Conservation (phyloP, 441 rosid genomes). For the Kokia cookei region DNA sequence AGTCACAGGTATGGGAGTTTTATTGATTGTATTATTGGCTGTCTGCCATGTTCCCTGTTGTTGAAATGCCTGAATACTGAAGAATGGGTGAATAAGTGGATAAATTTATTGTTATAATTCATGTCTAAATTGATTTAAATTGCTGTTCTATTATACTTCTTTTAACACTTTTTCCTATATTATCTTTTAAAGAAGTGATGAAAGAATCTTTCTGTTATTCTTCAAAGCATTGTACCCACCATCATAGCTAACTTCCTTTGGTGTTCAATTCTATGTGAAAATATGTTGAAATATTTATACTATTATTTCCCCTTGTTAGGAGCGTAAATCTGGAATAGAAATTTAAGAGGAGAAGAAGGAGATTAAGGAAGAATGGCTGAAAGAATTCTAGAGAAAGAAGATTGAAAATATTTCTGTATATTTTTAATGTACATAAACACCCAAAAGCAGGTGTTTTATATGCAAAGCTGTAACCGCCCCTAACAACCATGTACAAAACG, state of each 20-base stretch:
- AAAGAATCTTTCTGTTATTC: not conserved
- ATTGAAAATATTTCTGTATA: too few relatives aligned
- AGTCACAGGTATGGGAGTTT: slow-evolving; percentile 53
- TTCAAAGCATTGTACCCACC: not conserved
- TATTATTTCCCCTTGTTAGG: too few relatives aligned
- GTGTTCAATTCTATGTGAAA: not conserved
- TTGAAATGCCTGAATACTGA: not conserved
- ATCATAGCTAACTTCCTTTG: not conserved
- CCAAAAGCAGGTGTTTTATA: too few relatives aligned
- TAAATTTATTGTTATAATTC: not conserved
- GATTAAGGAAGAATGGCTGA: too few relatives aligned
- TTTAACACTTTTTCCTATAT: not conserved
- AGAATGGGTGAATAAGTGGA: not conserved
- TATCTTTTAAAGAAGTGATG: not conserved
- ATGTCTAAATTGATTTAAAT: not conserved
- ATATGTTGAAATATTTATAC: not conserved
- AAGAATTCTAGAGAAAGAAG: too few relatives aligned
- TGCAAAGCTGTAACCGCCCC: too few relatives aligned
- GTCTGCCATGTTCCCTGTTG: not conserved
- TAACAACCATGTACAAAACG: too few relatives aligned
- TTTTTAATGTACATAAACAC: too few relatives aligned
- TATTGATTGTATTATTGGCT: not conserved
- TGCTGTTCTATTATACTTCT: not conserved
- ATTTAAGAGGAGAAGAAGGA: too few relatives aligned
- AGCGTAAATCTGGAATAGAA: too few relatives aligned